Evolutionary conservation across 1,139 yeast genomes (phyloP).

Genomic region (Chernovozyma aurita): DNA sequence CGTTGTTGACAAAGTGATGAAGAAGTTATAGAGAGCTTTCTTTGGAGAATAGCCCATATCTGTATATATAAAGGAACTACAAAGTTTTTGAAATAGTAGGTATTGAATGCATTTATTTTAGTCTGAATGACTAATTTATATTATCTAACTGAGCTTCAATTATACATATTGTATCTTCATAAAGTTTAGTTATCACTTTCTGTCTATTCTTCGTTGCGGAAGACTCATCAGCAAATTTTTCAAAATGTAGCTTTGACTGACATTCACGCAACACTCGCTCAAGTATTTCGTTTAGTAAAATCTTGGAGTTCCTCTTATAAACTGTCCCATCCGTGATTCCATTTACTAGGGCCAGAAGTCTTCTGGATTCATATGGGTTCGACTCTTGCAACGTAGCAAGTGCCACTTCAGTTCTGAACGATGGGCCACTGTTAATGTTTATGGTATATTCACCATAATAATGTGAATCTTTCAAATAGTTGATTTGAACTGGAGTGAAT

Average conservation of each 20-base stretch:
- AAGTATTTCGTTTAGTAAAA: slow-evolving; percentile 31
- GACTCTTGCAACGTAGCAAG: slow-evolving; percentile 56
- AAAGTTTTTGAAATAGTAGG: too few relatives aligned
- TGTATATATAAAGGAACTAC: too few relatives aligned
- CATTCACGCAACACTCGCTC: slow-evolving; percentile 22
- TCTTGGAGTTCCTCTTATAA: slow-evolving; percentile 27
- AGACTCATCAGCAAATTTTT: slow-evolving; percentile 15
- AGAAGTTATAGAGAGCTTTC: too few relatives aligned
- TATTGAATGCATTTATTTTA: too few relatives aligned
- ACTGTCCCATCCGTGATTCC: slow-evolving; percentile 44
- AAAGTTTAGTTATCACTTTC: slow-evolving; percentile 10
- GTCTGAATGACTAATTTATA: too few relatives aligned
- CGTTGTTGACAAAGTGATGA: not conserved
- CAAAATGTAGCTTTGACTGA: slow-evolving; percentile 20
- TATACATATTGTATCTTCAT: slow-evolving; percentile 10
- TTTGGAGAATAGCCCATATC: too few relatives aligned
- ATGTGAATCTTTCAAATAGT: slow-evolving; percentile 46
- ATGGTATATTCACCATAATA: slow-evolving; percentile 77
- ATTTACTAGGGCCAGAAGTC: slow-evolving; percentile 23
- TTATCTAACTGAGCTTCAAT: slow-evolving; percentile 6
- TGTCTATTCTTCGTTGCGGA: slow-evolving; percentile 4
- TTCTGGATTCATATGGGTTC: slow-evolving; percentile 28
- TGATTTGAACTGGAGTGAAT: slow-evolving; percentile 34
- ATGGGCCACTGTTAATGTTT: slow-evolving; percentile 43
- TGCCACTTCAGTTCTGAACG: slow-evolving; percentile 75